Evolutionary conservation across 2,329 filamentous ascomycete genomes (phyloP), one percentile per base, ranked within the genome.

Genomic region (Daldinia eschscholtzii): DNA sequence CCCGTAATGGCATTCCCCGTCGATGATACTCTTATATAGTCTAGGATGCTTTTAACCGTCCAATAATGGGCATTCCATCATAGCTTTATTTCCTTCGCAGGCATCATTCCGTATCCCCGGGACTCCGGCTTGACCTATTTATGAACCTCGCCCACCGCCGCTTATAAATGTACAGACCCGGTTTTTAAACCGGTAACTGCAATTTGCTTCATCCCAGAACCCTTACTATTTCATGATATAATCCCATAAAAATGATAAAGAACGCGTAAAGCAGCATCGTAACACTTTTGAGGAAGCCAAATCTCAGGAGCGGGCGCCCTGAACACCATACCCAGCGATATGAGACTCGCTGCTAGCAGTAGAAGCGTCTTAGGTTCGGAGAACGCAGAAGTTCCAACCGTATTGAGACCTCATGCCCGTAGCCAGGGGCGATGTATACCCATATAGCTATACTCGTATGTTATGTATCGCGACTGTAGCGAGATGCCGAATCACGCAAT

Each of bases 331-430:
- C 33, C 33, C 81, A 4, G 76, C 74, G 7, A 83, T 74, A 18
- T 78, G 68, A 1, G 82, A 72, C 4, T 76, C 75, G 0, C 76
- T 72, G 1, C 76, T 67, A 0, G 76, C 77, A 12, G 74, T 65
- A 0, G 75, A 81, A 84, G 61, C 83, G 81, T 0, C 20, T 80
- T 78, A 0, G 81, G 80, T 35, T 79, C 78, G 35, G 82, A 83
- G 6, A 79, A 73, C 0, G 81, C 81, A 63, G 82, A 83, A 0
- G 81, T 81, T 0, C 82, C 82, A 0, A 74, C 71, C 6, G 35
- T 58, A 13, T 7, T 35, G 5, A 46, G 44, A 46, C 46, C 55
- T 20, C 46, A n/a, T 10, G 52, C 30, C 55, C 37, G 53, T 18
- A 37, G 26, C 26, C 53, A 56, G 6, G 55, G 26, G 26, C 39